Base-by-base conservation (phyloP, 148 eudicot genomes). In the Nepenthes mirabilis region DNA sequence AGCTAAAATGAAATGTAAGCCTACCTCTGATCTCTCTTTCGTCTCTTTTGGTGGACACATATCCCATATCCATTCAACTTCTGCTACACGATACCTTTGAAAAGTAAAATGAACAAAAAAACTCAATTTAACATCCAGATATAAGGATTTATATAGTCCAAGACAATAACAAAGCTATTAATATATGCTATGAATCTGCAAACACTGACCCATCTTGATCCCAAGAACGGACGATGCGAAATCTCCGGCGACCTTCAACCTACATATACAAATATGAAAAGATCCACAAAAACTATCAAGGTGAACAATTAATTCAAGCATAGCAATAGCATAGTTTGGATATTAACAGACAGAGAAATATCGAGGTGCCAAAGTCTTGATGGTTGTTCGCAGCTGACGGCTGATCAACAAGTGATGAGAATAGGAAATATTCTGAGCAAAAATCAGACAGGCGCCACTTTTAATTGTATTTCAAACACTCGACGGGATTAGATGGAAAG, bases 201-300 rank as follows among this genome's bases (percentile, higher is more conserved):
- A 45, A 65, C 61, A 73, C 86, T 77, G 58, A 93, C 98, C 98
- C 98, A 72, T 93, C 98, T 82, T 93, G 98, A 77, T 83, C 96
- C 98, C 96, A 86, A 34, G 83, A 75, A 55, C 71, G 84, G 61
- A 88, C 67, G 37, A 93, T 88, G 61, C 80, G 83, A 63, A 88
- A 93, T 82, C 98, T 83, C 69, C 95, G 63, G n/a, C 91, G 91
- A 65, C 98, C 79, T 83, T 93, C 91, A 66, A 93, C 87, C 98
- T 93, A 79, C 75, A 78, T 35, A 12, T 47, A 23, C 23, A 23
- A 23, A 23, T 0, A 23, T 23, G 23, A 23, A 23, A 23, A 23
- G 23, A 23, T 23, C 23, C 23, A 23, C 23, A 23, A 23, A 23
- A 23, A 23, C 23, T 23, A 23, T 23, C 23, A 23, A 23, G 23